Evolutionary conservation across 2,329 filamentous ascomycete genomes (phyloP).

Genomic region (Didymellaceae sp.): DNA sequence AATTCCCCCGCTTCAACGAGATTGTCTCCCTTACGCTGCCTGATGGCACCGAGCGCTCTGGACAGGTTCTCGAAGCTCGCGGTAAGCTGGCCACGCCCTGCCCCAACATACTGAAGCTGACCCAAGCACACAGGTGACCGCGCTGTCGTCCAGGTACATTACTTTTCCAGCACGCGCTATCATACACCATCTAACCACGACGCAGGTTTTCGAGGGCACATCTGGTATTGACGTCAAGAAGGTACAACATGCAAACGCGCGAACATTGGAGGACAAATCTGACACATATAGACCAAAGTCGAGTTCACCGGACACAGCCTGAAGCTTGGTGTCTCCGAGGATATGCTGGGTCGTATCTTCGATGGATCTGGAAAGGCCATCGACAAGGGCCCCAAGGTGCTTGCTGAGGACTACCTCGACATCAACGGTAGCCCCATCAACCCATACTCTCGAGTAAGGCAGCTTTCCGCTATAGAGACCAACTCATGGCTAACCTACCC

Average conservation of each 20-base stretch:
- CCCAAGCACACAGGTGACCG: slow-evolving; percentile 70
- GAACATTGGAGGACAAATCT: slow-evolving; percentile 23
- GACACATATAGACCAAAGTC: slow-evolving; percentile 77
- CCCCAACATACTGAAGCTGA: slow-evolving; percentile 23
- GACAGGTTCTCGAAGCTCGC: slow-evolving; percentile 96
- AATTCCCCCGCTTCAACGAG: slow-evolving; percentile 97
- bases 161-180: neutral
- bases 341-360: slow-evolving; percentile 99
- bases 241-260: slow-evolving; percentile 54
- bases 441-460: slow-evolving; percentile 89
- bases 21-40: slow-evolving; percentile 95
- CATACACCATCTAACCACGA: slow-evolving; percentile 28
- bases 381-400: slow-evolving; percentile 97
- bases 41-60: slow-evolving; percentile 91
- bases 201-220: slow-evolving; percentile 94
- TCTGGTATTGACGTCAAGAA: slow-evolving; percentile 98
- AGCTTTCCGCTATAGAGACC: slow-evolving; percentile 6
- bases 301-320: slow-evolving; percentile 96
- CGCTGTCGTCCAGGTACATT: slow-evolving; percentile 86
- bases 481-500: slow-evolving; percentile 28
- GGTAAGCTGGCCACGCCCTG: slow-evolving; percentile 62
- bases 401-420: slow-evolving; percentile 97
- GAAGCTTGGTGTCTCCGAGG: slow-evolving; percentile 98
- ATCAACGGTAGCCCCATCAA: slow-evolving; percentile 99
- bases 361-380: slow-evolving; percentile 97